Base-by-base conservation (phyloP, 768 basidiomycete genomes). In the Suillus subalutaceus region DNA sequence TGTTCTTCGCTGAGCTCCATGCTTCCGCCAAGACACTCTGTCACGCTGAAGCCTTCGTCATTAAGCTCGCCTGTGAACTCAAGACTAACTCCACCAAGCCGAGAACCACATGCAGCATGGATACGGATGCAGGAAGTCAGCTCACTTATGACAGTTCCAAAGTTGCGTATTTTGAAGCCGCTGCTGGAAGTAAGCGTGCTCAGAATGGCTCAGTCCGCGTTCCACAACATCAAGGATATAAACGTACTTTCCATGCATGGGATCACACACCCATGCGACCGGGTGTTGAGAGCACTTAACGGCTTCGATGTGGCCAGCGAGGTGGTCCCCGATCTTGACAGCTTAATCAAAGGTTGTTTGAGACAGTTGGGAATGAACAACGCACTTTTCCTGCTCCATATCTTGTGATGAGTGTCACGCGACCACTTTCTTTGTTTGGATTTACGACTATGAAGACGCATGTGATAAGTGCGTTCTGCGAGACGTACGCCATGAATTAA, bases 221-320 rank as follows among this genome's bases (percentile, higher is more conserved):
- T 7, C 10, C n/a, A 35, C 35, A 67, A 37, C 38, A 62, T 50
- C 55, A 37, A 55, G 62, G 57, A 66, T 43, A n/a, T 37, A n/a
- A 5, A 84, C 92, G 71, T 73, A 94, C 94, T 98, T 97, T 81
- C 96, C 97, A 72, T 99, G 96, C 97, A 99, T 99, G 3, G 96
- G 96, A 78, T 99, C 97, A 73, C 93, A 96, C 59, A 96, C 86
- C 94, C 96, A 99, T 10, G 90, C 87, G 3, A 97, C 96, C 1
- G 92, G 92, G 74, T 99, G 96, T 0, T 86, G 87, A 2, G 93
- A 90, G 60, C 79, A 68, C 73, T 92, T 89, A 20, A 99, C 96
- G 8, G 89, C 90, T 15, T 77, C 75, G 74, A 99, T 96, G 75
- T 99, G 97, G 0, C 77, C 83, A 0, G 94, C 84, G 10, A 99